These are phyloP conservation scores for Helminthosporium solani DNA, from an alignment of 2,329 filamentous ascomycete species.

Conservation along the genomic window DNA sequence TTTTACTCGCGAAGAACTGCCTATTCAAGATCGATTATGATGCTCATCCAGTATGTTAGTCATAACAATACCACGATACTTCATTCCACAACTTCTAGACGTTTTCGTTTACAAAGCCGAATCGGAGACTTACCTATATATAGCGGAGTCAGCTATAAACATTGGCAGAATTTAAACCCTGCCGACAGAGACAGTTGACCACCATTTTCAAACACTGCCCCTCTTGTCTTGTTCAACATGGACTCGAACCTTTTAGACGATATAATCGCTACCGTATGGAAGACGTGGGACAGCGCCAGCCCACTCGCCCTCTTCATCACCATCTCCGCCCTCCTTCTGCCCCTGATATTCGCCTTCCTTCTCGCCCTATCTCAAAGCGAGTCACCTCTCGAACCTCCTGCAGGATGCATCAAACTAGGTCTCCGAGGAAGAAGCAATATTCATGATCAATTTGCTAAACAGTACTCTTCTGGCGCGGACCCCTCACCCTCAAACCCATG, in stretches of 20 bases:
- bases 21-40: no score
- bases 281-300: conserved; percentile 13
- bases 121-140: no score
- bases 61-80: no score
- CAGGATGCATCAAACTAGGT: conserved; percentile 56
- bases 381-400: conserved; percentile 24
- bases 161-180: background rate
- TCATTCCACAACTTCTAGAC: no score
- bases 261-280: conserved; percentile 11
- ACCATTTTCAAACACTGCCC: no score
- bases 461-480: conserved; percentile 44
- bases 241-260: conserved; percentile 20
- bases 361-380: conserved; percentile 28
- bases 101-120: no score
- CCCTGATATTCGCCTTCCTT: conserved; percentile 17
- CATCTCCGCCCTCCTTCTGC: conserved; percentile 15
- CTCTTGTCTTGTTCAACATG: conserved; percentile 9
- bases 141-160: no score
- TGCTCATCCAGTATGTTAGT: no score
- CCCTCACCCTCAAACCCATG: conserved; percentile 27
- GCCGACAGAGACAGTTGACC: no score
- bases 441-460: conserved; percentile 56
- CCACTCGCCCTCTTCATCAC: conserved; percentile 17
- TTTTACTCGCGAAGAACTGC: no score
- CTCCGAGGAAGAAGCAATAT: conserved; percentile 54